phyloP scores from a whole-genome alignment of 1,139 yeast species.

The Diutina scorzettiae region DNA sequence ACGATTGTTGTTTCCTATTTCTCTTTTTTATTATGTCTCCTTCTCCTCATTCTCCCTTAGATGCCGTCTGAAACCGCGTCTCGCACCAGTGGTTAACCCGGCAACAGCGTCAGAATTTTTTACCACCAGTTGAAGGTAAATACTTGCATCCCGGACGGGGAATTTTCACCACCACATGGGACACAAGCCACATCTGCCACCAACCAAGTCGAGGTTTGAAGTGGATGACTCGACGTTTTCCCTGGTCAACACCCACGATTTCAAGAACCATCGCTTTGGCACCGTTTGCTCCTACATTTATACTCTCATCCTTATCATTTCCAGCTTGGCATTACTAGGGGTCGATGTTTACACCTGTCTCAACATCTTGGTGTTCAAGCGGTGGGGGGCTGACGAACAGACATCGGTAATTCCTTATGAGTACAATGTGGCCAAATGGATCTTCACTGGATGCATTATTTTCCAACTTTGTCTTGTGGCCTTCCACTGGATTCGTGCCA shows the following conservation, averaged over 20 bases:
- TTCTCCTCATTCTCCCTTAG: too few species aligned
- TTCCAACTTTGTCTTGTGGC: conserved; percentile 50
- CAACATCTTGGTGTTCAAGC: conserved; percentile 59
- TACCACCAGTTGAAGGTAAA: too few species aligned
- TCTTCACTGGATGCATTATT: conserved; percentile 78
- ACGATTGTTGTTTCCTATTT: too few species aligned
- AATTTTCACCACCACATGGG: too few species aligned
- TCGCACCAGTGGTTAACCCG: too few species aligned
- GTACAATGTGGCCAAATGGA: conserved; percentile 56
- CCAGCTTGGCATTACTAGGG: conserved; percentile 49
- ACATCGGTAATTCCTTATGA: conserved; percentile 31
- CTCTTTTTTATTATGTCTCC: too few species aligned
- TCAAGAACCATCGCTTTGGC: conserved; percentile 40
- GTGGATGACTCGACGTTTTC: conserved; percentile 34
- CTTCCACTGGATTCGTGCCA: conserved; percentile 50
- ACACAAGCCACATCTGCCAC: too few species aligned
- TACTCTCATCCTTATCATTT: conserved; percentile 37
- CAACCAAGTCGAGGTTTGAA: too few species aligned
- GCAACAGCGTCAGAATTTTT: too few species aligned
- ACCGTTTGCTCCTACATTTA: conserved; percentile 44
- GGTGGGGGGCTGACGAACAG: conserved; percentile 55
- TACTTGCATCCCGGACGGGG: too few species aligned
- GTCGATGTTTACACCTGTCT: conserved; percentile 76
- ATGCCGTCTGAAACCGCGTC: too few species aligned
- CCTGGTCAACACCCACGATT: conserved; percentile 29